Percentiles rank a stretch among this genome's conserved stretches.
phyloP scores from a whole-genome alignment of 2,329 filamentous ascomycete genomes.

The Aureobasidium subglaciale region DNA sequence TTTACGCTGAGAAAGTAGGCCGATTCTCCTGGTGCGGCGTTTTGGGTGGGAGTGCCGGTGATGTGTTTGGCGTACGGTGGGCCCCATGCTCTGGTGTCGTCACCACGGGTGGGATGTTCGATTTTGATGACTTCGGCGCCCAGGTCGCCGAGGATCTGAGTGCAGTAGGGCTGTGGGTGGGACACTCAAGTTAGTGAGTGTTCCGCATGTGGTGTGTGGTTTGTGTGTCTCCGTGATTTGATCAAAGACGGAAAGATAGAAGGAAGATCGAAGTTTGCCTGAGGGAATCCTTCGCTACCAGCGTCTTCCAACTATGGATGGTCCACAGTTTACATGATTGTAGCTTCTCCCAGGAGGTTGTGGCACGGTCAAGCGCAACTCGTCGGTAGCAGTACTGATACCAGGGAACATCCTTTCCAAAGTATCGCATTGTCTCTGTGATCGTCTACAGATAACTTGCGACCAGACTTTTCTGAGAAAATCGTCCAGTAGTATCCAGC shows the following conservation, averaged over 20 bases:
- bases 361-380: too few relatives aligned
- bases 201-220: neutral
- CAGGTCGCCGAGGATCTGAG: constrained; percentile 90
- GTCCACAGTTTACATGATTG: too few relatives aligned
- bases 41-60: constrained; percentile 36
- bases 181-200: neutral
- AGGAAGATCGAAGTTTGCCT: too few relatives aligned
- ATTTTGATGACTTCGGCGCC: constrained; percentile 97
- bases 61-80: constrained; percentile 83
- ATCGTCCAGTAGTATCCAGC: too few relatives aligned
- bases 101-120: constrained; percentile 83
- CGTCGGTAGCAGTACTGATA: too few relatives aligned
- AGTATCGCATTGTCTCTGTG: too few relatives aligned
- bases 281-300: too few relatives aligned
- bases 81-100: constrained; percentile 94
- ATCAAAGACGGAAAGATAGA: neutral
- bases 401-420: too few relatives aligned
- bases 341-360: too few relatives aligned
- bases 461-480: too few relatives aligned
- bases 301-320: too few relatives aligned
- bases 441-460: too few relatives aligned
- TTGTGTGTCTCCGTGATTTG: neutral
- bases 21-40: constrained; percentile 71
- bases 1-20: constrained; percentile 93
- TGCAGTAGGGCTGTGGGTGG: constrained; percentile 84